phyloP scores from a whole-genome alignment of 208 protist genomes.

The Vickermania ingenoplastis region DNA sequence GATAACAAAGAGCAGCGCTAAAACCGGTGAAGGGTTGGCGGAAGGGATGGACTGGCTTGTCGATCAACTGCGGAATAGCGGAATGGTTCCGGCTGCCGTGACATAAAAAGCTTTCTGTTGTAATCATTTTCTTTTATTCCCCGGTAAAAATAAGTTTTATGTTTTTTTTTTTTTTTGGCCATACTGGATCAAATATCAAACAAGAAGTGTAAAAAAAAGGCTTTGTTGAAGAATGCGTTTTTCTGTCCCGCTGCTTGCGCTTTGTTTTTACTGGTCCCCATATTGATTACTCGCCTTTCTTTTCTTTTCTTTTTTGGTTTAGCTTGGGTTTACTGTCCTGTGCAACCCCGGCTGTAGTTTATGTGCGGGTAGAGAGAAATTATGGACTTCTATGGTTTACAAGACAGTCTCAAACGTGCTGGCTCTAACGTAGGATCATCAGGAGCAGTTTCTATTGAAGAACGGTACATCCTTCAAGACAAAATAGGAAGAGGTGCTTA shows the following conservation, averaged over 20 bases:
- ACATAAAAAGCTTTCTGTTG: constrained; percentile 6
- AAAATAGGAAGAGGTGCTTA: constrained; percentile 80
- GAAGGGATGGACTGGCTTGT: constrained; percentile 94
- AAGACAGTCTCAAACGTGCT: constrained; percentile 34
- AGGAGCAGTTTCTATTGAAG: constrained; percentile 19
- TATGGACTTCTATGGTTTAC: constrained; percentile 76
- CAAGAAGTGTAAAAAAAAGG: neutral
- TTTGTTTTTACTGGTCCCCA: neutral
- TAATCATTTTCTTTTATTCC: constrained; percentile 3
- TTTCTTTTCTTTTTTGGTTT: constrained; percentile 7
- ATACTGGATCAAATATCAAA: neutral
- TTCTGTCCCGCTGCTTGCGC: neutral
- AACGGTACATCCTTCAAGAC: constrained; percentile 44
- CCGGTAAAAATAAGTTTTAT: neutral
- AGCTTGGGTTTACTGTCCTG: too few relatives aligned
- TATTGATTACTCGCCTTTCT: constrained; percentile 7
- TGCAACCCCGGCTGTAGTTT: too few relatives aligned
- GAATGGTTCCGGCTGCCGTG: constrained; percentile 13
- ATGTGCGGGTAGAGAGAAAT: too few relatives aligned
- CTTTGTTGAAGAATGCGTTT: too few relatives aligned
- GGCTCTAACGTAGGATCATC: constrained; percentile 7
- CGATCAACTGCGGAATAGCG: constrained; percentile 61
- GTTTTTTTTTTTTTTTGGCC: too few relatives aligned
- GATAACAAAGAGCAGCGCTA: constrained; percentile 90
- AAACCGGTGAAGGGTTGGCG: constrained; percentile 88